Percentiles rank a stretch among this genome's conserved stretches.
Evolutionary conservation across 1,284 basidiomycete species (phyloP).

Genomic region (Austroboletus niveus): DNA sequence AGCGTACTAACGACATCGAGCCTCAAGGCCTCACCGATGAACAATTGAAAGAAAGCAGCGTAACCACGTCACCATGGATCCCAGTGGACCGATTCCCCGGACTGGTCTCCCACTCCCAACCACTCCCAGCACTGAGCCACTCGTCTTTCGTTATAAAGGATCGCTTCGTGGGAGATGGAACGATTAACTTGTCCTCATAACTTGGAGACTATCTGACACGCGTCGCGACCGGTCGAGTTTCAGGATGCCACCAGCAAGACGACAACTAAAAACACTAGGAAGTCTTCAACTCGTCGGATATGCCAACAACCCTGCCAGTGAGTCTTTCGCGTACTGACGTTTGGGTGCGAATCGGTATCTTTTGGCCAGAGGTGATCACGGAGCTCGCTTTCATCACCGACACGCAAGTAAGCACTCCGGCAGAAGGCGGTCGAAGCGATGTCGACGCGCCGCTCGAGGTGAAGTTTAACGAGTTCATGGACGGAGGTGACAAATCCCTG

Average conservation of each 20-base stretch:
- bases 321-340: constrained; percentile 5
- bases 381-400: constrained; percentile 29
- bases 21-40: background rate
- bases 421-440: background rate
- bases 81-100: background rate
- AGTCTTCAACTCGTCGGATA: constrained; percentile 23
- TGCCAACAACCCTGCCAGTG: constrained; percentile 29
- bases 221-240: background rate
- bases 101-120: background rate
- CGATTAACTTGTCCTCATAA: background rate
- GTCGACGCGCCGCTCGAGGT: constrained; percentile 18
- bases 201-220: background rate
- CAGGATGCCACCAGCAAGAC: constrained; percentile 27
- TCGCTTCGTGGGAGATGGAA: background rate
- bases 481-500: constrained; percentile 24
- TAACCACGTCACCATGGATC: background rate
- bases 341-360: background rate
- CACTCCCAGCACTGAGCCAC: background rate
- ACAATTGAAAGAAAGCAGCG: background rate
- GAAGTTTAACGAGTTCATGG: constrained; percentile 27
- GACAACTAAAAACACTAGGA: constrained; percentile 18
- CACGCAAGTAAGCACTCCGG: constrained; percentile 1
- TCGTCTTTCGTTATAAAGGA: constrained; percentile 13
- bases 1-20: background rate
- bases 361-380: constrained; percentile 24